Conservation (phyloP, 2,329 filamentous ascomycete species). For the Aureobasidium sp. region DNA sequence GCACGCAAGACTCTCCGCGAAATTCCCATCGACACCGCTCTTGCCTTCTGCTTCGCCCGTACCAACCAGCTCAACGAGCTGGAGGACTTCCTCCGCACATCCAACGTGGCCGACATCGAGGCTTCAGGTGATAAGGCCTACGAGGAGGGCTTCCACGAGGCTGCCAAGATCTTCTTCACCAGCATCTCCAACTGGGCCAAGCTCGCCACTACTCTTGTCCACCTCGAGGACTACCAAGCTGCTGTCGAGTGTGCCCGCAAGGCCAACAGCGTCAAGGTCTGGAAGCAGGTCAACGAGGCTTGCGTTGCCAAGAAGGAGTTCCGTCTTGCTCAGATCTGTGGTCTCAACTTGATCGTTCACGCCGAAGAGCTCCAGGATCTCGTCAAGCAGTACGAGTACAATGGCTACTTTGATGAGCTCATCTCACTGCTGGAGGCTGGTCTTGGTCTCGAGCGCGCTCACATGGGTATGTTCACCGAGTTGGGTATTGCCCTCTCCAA, state of each 20-base stretch:
- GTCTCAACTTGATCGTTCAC: constrained; percentile 94
- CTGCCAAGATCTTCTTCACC: constrained; percentile 96
- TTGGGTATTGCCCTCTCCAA: constrained; percentile 86
- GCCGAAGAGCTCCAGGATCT: constrained; percentile 89
- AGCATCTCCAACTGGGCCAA: constrained; percentile 99
- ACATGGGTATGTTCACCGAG: constrained; percentile 97
- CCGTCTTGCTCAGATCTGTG: constrained; percentile 95
- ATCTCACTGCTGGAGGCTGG: constrained; percentile 91
- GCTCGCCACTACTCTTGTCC: constrained; percentile 93
- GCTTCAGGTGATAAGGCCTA: constrained; percentile 98
- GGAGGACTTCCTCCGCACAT: constrained; percentile 87
- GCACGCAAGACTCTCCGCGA: constrained; percentile 93
- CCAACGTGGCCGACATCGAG: constrained; percentile 92
- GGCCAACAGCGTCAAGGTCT: constrained; percentile 98
- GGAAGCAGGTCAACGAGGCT: constrained; percentile 96
- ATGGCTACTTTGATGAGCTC: constrained; percentile 97
- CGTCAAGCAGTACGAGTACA: constrained; percentile 91
- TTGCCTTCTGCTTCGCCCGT: constrained; percentile 89
- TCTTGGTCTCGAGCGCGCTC: constrained; percentile 59
- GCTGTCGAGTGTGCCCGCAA: constrained; percentile 97
- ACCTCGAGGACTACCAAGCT: constrained; percentile 92
- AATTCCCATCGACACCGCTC: constrained; percentile 81
- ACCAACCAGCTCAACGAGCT: constrained; percentile 86
- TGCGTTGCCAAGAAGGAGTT: constrained; percentile 98
- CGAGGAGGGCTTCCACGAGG: constrained; percentile 85